Evolutionary conservation across 164 flowering plant genomes (phyloP).

Genomic region (Tetrastigma voinierianum): DNA sequence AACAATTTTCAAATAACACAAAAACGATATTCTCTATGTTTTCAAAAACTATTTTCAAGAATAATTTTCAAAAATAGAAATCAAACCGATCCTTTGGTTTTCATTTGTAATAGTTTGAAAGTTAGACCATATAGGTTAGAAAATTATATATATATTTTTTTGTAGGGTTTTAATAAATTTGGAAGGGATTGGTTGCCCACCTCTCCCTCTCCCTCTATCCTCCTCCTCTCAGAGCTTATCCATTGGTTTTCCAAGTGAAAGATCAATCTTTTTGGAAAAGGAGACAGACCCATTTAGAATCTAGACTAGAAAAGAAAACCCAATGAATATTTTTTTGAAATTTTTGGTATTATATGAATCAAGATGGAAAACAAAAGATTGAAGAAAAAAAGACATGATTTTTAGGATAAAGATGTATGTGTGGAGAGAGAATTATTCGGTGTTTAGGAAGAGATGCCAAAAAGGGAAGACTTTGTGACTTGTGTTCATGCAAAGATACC

Average conservation of each 20-base stretch:
- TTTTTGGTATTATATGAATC: background rate
- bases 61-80: no score
- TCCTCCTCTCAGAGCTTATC: slow-evolving; percentile 70
- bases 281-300: slow-evolving; percentile 14
- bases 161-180: background rate
- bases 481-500: background rate
- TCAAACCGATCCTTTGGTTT: no score
- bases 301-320: background rate
- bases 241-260: slow-evolving; percentile 11
- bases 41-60: no score
- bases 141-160: background rate
- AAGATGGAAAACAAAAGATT: background rate
- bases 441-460: no score
- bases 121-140: slow-evolving; percentile 14
- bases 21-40: no score
- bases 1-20: no score
- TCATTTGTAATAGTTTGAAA: slow-evolving; percentile 4
- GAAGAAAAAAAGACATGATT: background rate
- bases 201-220: slow-evolving; percentile 30
- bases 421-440: no score
- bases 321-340: background rate
- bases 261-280: slow-evolving; percentile 3
- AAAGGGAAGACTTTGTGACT: no score
- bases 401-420: background rate
- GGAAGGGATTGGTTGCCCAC: slow-evolving; percentile 57